Evolutionary conservation across 1,284 basidiomycete genomes (phyloP), one percentile per base, ranked within the genome.

Genomic region (Vanrija humicola): DNA sequence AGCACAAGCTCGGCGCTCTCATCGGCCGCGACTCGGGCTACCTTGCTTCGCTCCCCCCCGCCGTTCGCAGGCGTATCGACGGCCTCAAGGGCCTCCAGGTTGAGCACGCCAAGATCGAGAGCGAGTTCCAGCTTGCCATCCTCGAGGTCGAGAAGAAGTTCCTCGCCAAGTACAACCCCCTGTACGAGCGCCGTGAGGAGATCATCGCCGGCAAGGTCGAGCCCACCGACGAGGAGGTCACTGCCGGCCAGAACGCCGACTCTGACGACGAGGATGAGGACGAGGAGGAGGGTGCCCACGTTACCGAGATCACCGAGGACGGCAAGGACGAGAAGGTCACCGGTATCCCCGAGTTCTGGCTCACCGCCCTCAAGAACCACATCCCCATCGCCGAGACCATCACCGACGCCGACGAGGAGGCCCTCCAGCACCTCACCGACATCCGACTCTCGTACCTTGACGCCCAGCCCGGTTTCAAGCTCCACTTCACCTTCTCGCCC

Each of bases 91-190:
- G 93, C 57, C 82, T 98, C 44, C 94, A 98, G 78, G 86, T 86
- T 64, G 88, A 94, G 80, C 92, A 97, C 79, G 86, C 86, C 68
- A 89, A 93, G 74, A 84, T 98, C 55, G 91, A 97, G 77, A 88
- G 89, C 70, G 85, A 94, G 81, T 96, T 95, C 84, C 97, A 98
- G 79, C 85, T 87, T 72, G 95, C 98, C 79, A 91, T 93, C 70
- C 83, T 97, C 56, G 92, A 95, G 78, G 83, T 98, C 55, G 94
- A 98, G 82, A 93, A 94, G 82, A 96, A 96, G 90, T 98, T 94
- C 78, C 85, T 92, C 52, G 82, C 82, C 60, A 83, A 90, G 52
- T 87, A 89, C 78, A 84, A 83, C 67, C 94, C 95, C 48, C 79
- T 96, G 54, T 97, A 94, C 79, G 86, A 89, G 69, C 89, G 93